Percentiles rank a stretch among this genome's conserved stretches.
Evolutionary conservation across 495 filamentous ascomycete species (phyloP).

Genomic region (Pseudevernia furfuracea): DNA sequence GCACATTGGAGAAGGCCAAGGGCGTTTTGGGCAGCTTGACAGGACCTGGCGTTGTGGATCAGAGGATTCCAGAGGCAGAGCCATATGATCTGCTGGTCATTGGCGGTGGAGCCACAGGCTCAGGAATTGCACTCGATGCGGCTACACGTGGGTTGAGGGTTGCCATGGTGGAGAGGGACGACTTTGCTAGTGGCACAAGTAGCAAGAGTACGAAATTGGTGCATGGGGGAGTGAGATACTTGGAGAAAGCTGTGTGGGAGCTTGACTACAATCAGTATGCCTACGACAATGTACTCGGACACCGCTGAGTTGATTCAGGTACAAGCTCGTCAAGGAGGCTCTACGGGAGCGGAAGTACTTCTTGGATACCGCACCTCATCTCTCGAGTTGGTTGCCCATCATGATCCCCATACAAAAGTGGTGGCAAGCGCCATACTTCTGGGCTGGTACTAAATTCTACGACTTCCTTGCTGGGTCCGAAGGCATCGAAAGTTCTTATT

Average conservation of each 20-base stretch:
- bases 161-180: conserved; percentile 88
- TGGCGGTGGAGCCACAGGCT: conserved; percentile 86
- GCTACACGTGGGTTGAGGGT: conserved; percentile 89
- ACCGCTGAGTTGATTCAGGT: conserved; percentile 41
- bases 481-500: conserved; percentile 96
- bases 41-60: conserved; percentile 21
- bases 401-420: conserved; percentile 94
- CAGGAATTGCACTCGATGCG: conserved; percentile 89
- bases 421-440: conserved; percentile 98
- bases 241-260: conserved; percentile 96
- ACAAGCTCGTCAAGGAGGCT: conserved; percentile 87
- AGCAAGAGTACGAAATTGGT: conserved; percentile 97
- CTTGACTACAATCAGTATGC: conserved; percentile 83
- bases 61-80: conserved; percentile 29
- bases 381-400: conserved; percentile 91
- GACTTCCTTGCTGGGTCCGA: conserved; percentile 91
- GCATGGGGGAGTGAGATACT: conserved; percentile 90
- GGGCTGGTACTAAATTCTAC: conserved; percentile 91
- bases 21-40: conserved; percentile 18
- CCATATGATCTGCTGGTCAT: conserved; percentile 85
- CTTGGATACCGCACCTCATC: conserved; percentile 88
- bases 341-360: conserved; percentile 94
- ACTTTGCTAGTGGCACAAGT: conserved; percentile 89
- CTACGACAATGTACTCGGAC: neutral
- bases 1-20: conserved; percentile 5